Base-by-base conservation (phyloP, 2,329 filamentous ascomycete genomes). In the Periconia sp. region DNA sequence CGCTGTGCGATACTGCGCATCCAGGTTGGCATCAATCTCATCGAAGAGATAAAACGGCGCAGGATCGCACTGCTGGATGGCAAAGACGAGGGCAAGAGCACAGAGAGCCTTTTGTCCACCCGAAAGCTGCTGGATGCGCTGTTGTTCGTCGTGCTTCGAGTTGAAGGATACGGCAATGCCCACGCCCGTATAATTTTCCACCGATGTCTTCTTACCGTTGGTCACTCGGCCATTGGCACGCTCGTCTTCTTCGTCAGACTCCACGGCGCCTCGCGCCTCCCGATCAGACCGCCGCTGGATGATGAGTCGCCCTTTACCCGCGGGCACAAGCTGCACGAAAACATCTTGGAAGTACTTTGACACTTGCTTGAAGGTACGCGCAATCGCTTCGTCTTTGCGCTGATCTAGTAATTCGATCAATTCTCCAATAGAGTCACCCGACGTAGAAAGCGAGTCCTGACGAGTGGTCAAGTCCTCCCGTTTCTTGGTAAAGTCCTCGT, bases 21-120 rank as follows among this genome's bases (percentile, higher is more conserved):
- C 94, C 17, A 99, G 82, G 68, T 99, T 99, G 70, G 94, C 94
- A 66, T 99, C 94, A 52, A 99, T 96, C 73, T 99, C 94, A 70
- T 99, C 94, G 60, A 99, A 99, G 62, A 99, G 92, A 69, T 99
- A 96, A 79, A 99, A 97, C 1, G 94, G 94, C 31, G 92, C 95
- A 8, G 92, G 94, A 68, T 99, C 94, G 46, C 92, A 96, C 57
- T 92, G 89, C 72, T 99, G 94, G 57, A 99, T 95, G n/a, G 94
- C 94, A 68, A 99, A 99, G 57, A 99, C 95, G 37, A 99, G 83
- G 31, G 94, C 95, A n/a, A 99, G 83, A 8, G 94, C 94, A 71
- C 92, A 97, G 50, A 97, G 78, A 82, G 90, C 95, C 81, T 99
- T 99, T 65, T 99, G 94, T 22, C 94, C 94, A 77, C 94, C 94